Base-by-base conservation (phyloP, 768 basidiomycete genomes). In the Suillus lakei region DNA sequence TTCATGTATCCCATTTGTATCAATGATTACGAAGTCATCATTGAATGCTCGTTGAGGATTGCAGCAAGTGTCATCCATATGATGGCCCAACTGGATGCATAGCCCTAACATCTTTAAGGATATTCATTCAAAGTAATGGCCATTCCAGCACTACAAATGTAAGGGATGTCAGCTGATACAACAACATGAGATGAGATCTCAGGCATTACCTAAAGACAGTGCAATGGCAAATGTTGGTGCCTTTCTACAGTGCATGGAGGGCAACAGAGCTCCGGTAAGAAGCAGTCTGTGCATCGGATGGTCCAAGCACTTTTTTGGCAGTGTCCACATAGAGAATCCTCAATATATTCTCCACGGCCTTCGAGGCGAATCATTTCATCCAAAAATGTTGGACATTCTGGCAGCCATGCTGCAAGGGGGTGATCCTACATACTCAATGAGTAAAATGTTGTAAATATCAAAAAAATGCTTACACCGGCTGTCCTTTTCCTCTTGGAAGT, bases 21-120 rank as follows among this genome's bases (percentile, higher is more conserved):
- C 46, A 5, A 77, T 50, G 5, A 76, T 68, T 4, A 70, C 58
- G 13, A 76, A 67, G 34, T 62, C 51, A 48, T 72, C 67, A 13
- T 48, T 36, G 46, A 63, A 64, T 4, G 60, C 66, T 1, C 55
- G 32, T 4, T 50, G 16, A 51, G 64, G 58, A 23, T 56, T 39
- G 23, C 26, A 34, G 60, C 78, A 78, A 9, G 13, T 1, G 2
- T 62, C 53, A 23, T 63, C 63, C 5, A 36, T 36, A 1, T 43
- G 59, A 41, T 76, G 74, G 4, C 74, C 74, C 23, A 75, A 63
- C 36, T 73, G 73, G 2, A 73, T 62, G 6, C 63, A 60, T 3
- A 75, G 43, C 1, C 75, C 73, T 0, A 75, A n/a, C 12, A 38
- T 23, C 54, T 71, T 73, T 6, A 76, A 59, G 2, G 62, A 48